These are phyloP conservation scores for Mycena albidolilacea DNA, from an alignment of 768 basidiomycete genomes.

Conservation along the genomic window DNA sequence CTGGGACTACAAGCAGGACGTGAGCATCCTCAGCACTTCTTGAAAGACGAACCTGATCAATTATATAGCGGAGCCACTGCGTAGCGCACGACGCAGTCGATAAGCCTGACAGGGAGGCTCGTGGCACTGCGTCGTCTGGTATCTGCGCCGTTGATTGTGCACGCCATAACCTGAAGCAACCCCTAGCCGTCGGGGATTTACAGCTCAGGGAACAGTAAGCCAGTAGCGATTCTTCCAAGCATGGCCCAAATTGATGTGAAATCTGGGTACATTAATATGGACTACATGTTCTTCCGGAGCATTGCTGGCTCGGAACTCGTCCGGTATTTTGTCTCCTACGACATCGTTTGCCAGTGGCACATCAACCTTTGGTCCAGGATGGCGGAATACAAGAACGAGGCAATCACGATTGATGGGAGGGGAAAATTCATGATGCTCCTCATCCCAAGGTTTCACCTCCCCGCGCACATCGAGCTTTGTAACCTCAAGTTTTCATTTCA, in stretches of 20 bases:
- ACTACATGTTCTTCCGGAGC: slow-evolving; percentile 41
- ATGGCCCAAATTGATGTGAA: too few species aligned
- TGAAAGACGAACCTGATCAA: too few species aligned
- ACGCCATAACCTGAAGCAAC: slow-evolving; percentile 15
- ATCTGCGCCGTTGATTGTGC: slow-evolving; percentile 9
- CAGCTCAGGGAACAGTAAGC: slow-evolving; percentile 49
- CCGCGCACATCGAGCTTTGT: slow-evolving; percentile 43
- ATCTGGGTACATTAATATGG: slow-evolving; percentile 6
- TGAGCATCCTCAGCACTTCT: slow-evolving; percentile 26
- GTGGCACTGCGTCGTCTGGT: not conserved
- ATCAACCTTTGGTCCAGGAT: not conserved
- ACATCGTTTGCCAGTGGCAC: slow-evolving; percentile 39
- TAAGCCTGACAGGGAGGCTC: slow-evolving; percentile 40
- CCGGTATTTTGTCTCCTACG: slow-evolving; percentile 44
- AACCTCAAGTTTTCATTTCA: slow-evolving; percentile 30
- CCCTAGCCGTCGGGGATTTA: not conserved
- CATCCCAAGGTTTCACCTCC: slow-evolving; percentile 49
- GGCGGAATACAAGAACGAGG: too few species aligned
- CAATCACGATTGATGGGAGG: too few species aligned
- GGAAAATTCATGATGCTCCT: slow-evolving; percentile 28
- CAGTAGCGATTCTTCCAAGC: too few species aligned
- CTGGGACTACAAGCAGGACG: not conserved
- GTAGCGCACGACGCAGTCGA: slow-evolving; percentile 12
- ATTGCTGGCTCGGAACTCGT: slow-evolving; percentile 14
- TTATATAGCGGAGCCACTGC: too few species aligned